phyloP scores from a whole-genome alignment of 352 stramenopile genomes.

The Globisporangium canariense region DNA sequence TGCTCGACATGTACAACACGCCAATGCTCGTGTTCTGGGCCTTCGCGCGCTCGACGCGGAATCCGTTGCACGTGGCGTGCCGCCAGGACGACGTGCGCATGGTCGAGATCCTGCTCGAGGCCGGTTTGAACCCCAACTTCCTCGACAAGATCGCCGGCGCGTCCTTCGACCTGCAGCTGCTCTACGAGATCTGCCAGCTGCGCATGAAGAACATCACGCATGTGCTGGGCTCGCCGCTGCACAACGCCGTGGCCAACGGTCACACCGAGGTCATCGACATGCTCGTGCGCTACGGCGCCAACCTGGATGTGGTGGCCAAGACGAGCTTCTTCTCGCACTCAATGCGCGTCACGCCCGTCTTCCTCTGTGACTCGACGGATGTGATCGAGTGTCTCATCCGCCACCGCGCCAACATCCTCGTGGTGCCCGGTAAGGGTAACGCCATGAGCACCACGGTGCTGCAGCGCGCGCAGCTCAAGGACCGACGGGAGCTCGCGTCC shows the following conservation, averaged over 20 bases:
- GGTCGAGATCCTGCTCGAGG: conserved; percentile 50
- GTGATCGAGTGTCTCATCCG: conserved; percentile 60
- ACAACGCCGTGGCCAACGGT: conserved; percentile 64
- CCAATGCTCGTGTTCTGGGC: conserved; percentile 52
- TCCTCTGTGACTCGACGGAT: conserved; percentile 68
- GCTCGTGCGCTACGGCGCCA: conserved; percentile 51
- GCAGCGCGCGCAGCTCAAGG: conserved; percentile 61
- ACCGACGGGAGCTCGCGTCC: conserved; percentile 47
- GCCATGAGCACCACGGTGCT: conserved; percentile 70
- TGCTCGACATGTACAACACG: conserved; percentile 74
- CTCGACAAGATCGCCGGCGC: conserved; percentile 75
- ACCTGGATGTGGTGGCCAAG: conserved; percentile 53
- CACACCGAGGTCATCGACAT: conserved; percentile 60
- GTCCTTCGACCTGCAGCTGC: conserved; percentile 48
- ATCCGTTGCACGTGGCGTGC: conserved; percentile 73
- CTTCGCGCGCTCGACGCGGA: conserved; percentile 66
- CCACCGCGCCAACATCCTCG: conserved; percentile 65
- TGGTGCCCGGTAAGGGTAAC: conserved; percentile 59
- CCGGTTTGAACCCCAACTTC: conserved; percentile 67
- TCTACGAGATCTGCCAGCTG: conserved; percentile 69
- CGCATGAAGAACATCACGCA: conserved; percentile 65
- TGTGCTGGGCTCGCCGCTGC: conserved; percentile 60
- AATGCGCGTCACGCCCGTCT: conserved; percentile 69
- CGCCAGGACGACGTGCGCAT: conserved; percentile 55
- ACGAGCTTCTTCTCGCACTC: conserved; percentile 66